These are phyloP conservation scores for Agaricus sinodeliciosus DNA, from an alignment of 768 basidiomycete species.

Conservation along the genomic window DNA sequence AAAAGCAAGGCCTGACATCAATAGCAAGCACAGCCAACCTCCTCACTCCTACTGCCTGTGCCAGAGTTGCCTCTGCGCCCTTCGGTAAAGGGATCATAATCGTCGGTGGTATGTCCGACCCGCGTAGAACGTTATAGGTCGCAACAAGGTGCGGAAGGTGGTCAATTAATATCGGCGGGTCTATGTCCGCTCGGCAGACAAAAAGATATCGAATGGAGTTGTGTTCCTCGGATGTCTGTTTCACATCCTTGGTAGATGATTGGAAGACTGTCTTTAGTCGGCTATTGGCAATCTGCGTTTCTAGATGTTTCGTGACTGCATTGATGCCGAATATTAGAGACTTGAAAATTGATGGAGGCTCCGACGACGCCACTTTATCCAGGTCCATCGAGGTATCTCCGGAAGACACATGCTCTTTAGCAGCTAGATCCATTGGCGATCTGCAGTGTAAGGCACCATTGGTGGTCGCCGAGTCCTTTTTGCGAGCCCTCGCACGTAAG, in stretches of 20 bases:
- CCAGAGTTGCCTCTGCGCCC: constrained; percentile 57
- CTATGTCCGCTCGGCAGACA: constrained; percentile 69
- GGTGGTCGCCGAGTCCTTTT: constrained; percentile 19
- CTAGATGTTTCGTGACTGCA: constrained; percentile 68
- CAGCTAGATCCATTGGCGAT: constrained; percentile 12
- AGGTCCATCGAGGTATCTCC: not conserved
- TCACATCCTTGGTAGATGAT: constrained; percentile 10
- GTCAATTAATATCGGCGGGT: constrained; percentile 63
- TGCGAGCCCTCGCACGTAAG: constrained; percentile 32
- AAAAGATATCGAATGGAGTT: constrained; percentile 41
- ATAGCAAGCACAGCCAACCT: constrained; percentile 62
- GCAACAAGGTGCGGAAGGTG: constrained; percentile 78
- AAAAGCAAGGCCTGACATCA: constrained; percentile 40
- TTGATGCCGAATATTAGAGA: constrained; percentile 71
- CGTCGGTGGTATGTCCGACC: constrained; percentile 11
- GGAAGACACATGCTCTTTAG: not conserved
- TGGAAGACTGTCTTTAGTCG: constrained; percentile 16
- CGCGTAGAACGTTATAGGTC: constrained; percentile 52
- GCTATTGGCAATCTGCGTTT: constrained; percentile 37
- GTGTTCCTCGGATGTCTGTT: constrained; percentile 8
- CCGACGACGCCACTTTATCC: not conserved
- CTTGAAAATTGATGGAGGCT: constrained; percentile 32
- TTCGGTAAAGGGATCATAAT: constrained; percentile 49
- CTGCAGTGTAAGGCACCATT: constrained; percentile 14
- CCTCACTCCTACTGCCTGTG: constrained; percentile 57